A percentile compares a stretch with the other conserved stretches of the same genome.
These are phyloP conservation scores for Beauveria rudraprayagi DNA, from an alignment of 2,329 filamentous ascomycete genomes.

Conservation along the genomic window DNA sequence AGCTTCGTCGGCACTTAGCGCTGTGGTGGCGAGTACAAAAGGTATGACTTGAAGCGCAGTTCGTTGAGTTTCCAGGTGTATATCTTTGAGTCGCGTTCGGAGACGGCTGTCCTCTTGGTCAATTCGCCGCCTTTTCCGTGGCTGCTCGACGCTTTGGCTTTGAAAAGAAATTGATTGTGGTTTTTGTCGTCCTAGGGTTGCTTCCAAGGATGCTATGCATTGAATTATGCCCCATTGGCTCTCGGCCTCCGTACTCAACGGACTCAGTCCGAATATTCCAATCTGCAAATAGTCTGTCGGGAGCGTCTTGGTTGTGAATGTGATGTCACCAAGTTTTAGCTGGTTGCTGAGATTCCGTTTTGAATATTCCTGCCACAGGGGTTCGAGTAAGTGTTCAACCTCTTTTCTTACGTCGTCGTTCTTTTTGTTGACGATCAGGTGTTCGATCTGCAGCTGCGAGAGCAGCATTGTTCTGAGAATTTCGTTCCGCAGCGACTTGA, in stretches of 20 bases:
- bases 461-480: conserved; percentile 65
- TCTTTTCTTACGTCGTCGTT: conserved; percentile 33
- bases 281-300: conserved; percentile 38
- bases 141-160: conserved; percentile 32
- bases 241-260: conserved; percentile 47
- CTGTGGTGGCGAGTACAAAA: conserved; percentile 43
- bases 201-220: conserved; percentile 50
- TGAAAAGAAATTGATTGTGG: conserved; percentile 10
- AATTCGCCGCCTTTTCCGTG: conserved; percentile 45
- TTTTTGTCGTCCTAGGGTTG: conserved; percentile 29
- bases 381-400: conserved; percentile 60
- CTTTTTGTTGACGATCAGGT: conserved; percentile 38
- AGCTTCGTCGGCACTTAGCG: conserved; percentile 43
- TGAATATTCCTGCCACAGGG: conserved; percentile 71
- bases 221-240: conserved; percentile 54
- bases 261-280: conserved; percentile 44
- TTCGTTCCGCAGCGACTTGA: conserved; percentile 62
- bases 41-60: conserved; percentile 50
- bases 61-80: conserved; percentile 35
- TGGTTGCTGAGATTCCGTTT: conserved; percentile 61
- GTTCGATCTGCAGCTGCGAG: conserved; percentile 55
- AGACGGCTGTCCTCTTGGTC: conserved; percentile 36
- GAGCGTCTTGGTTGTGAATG: conserved; percentile 42
- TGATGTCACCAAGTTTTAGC: conserved; percentile 70
- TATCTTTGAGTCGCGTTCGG: conserved; percentile 38